Conservation (phyloP, 768 basidiomycete genomes). For the Infundibulicybe gibba region DNA sequence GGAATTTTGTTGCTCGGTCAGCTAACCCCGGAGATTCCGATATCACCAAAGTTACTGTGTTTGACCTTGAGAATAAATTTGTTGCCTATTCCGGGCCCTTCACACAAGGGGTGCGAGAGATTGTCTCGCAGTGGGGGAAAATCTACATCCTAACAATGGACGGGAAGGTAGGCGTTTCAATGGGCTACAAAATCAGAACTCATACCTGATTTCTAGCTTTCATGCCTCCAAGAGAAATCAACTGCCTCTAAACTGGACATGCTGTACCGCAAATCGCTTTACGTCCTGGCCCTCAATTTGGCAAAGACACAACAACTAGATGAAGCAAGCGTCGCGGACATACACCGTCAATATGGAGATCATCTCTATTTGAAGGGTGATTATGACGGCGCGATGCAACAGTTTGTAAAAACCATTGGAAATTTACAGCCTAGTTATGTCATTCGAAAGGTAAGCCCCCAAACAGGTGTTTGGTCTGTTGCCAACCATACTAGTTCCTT, state of each 20-base stretch:
- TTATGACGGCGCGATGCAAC: constrained; percentile 90
- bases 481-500: constrained; percentile 65
- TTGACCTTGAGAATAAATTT: constrained; percentile 91
- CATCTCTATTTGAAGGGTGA: constrained; percentile 88
- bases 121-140: constrained; percentile 79
- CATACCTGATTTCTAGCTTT: constrained; percentile 37
- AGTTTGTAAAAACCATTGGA: constrained; percentile 89
- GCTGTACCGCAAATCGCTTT: constrained; percentile 78
- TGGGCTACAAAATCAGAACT: neutral
- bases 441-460: constrained; percentile 76
- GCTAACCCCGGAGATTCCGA: constrained; percentile 46
- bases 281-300: constrained; percentile 74
- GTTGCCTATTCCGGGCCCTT: constrained; percentile 83
- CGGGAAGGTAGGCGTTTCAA: constrained; percentile 53
- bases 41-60: constrained; percentile 76
- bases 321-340: constrained; percentile 75
- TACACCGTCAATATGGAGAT: constrained; percentile 88
- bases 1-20: constrained; percentile 62
- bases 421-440: constrained; percentile 92
- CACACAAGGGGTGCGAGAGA: constrained; percentile 76
- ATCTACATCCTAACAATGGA: constrained; percentile 79
- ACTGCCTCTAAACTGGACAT: constrained; percentile 84
- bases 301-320: constrained; percentile 80
- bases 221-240: constrained; percentile 70
- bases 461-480: neutral